These are phyloP conservation scores for Helotiales sp. DNA, from an alignment of 2,329 filamentous ascomycete species.

Conservation along the genomic window DNA sequence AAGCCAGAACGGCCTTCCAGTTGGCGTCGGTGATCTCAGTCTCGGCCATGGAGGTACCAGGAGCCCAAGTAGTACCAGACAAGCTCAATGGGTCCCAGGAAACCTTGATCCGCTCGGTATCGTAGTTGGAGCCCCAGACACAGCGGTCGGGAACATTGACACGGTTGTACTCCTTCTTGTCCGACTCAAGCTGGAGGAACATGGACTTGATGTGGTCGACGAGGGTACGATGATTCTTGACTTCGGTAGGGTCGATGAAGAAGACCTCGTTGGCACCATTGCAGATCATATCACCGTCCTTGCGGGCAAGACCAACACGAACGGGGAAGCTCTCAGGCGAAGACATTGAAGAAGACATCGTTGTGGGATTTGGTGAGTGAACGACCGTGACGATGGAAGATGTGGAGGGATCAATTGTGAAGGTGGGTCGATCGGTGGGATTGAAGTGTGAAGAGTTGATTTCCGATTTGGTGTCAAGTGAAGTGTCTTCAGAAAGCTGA, in stretches of 20 bases:
- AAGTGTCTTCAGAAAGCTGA: neutral
- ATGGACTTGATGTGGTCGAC: neutral
- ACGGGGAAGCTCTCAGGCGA: neutral
- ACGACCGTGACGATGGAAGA: neutral
- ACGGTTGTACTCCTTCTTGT: neutral
- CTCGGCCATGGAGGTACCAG: neutral
- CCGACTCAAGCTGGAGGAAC: neutral
- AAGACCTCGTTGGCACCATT: slow-evolving; percentile 7
- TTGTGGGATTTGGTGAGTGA: neutral
- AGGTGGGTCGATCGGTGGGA: neutral
- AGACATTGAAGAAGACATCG: neutral
- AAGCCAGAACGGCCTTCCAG: neutral
- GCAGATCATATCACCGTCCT: neutral
- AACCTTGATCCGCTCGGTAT: slow-evolving; percentile 8
- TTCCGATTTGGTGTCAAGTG: neutral
- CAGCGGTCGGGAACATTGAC: slow-evolving; percentile 3
- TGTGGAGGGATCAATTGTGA: neutral
- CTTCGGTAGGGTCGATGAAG: neutral
- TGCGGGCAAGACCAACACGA: neutral
- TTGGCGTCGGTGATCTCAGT: slow-evolving; percentile 9
- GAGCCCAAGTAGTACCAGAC: neutral
- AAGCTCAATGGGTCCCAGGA: neutral
- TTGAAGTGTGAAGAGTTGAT: neutral
- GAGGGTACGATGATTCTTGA: neutral
- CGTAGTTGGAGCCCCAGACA: slow-evolving; percentile 9